Conservation (phyloP, 83 land plant species). For the Picea mariana region DNA sequence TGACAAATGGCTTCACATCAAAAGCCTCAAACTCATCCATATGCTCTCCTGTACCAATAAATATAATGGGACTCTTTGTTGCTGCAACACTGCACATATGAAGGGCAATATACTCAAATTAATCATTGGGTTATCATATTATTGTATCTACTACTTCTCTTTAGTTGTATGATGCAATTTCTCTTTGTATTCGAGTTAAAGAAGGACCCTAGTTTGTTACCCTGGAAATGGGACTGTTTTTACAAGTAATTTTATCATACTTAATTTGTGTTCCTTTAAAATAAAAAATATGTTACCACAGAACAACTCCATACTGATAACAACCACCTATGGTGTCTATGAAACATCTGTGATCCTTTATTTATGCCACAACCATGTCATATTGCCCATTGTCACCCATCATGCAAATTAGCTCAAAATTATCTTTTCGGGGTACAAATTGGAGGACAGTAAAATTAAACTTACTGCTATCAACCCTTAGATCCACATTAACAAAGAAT, state of each 20-base stretch:
- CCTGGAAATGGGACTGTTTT: no score
- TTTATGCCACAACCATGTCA: not conserved
- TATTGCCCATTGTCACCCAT: not conserved
- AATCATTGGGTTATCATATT: no score
- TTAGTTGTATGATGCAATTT: no score
- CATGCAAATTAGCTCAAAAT: not conserved
- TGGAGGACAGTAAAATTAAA: not conserved
- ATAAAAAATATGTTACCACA: no score
- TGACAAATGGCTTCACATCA: slow-evolving; percentile 59
- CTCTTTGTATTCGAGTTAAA: no score
- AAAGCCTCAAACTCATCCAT: slow-evolving; percentile 56
- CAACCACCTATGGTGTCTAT: not conserved
- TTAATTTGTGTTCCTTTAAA: no score
- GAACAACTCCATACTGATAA: not conserved
- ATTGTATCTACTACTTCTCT: no score
- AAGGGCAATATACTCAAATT: no score
- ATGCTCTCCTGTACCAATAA: slow-evolving; percentile 52
- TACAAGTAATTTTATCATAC: no score
- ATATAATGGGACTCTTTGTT: slow-evolving; percentile 56
- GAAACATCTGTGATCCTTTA: not conserved
- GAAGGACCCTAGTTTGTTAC: no score
- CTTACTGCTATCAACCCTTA: not conserved
- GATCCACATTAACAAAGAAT: not conserved
- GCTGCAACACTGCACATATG: slow-evolving; percentile 27
- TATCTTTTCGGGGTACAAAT: not conserved